These are phyloP conservation scores for Lentithecium fluviatile DNA, from an alignment of 495 filamentous ascomycete species.

Conservation along the genomic window DNA sequence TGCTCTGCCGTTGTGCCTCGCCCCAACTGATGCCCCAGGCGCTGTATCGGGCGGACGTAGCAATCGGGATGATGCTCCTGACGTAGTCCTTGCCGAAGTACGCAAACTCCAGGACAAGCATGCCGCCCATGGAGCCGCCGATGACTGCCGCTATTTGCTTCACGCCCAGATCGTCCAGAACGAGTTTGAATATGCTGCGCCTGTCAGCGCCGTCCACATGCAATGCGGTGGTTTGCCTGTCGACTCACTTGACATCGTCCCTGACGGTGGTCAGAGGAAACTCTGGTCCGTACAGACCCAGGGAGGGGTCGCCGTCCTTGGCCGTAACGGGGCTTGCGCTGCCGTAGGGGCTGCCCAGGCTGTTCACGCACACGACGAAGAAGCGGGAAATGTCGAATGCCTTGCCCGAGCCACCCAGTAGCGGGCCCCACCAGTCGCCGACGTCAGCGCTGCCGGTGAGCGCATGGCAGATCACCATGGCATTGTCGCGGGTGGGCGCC, in stretches of 20 bases:
- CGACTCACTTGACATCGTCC: constrained; percentile 82
- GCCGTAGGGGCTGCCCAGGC: constrained; percentile 92
- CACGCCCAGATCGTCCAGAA: constrained; percentile 87
- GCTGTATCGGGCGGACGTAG: constrained; percentile 89
- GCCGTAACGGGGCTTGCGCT: constrained; percentile 92
- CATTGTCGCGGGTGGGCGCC: constrained; percentile 77
- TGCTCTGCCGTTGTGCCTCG: constrained; percentile 94
- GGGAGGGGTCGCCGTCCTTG: constrained; percentile 71
- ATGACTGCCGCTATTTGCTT: constrained; percentile 83
- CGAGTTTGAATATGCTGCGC: constrained; percentile 77
- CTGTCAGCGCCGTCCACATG: constrained; percentile 12
- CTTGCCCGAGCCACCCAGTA: constrained; percentile 82
- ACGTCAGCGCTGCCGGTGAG: constrained; percentile 95
- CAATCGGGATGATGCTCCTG: constrained; percentile 85
- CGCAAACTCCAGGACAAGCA: constrained; percentile 94
- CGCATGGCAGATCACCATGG: constrained; percentile 95
- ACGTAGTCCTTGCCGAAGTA: constrained; percentile 96
- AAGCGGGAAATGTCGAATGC: constrained; percentile 92
- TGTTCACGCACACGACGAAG: constrained; percentile 95
- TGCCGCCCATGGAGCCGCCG: constrained; percentile 97
- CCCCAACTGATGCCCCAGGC: constrained; percentile 99
- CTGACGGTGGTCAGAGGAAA: constrained; percentile 93
- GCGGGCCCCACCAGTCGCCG: constrained; percentile 95
- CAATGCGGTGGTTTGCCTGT: background rate
- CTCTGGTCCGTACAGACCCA: constrained; percentile 86